Conservation (phyloP, 2,329 filamentous ascomycete species). For the Penicillium digitatum region DNA sequence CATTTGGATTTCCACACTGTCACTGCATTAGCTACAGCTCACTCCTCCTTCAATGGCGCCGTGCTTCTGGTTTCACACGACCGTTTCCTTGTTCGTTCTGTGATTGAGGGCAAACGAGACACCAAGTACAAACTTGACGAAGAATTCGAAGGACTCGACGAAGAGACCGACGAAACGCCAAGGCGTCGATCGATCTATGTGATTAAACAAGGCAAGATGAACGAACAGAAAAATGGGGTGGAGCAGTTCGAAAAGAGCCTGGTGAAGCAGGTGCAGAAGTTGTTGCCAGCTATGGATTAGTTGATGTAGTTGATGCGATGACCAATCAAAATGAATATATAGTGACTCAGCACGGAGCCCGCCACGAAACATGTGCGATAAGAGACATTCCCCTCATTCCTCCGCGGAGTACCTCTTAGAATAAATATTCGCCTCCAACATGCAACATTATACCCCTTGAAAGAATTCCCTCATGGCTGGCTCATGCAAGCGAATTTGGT, state of each 20-base stretch:
- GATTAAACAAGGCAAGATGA: constrained; percentile 56
- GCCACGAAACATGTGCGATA: constrained; percentile 6
- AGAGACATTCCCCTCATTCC: constrained; percentile 10
- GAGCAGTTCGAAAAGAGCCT: constrained; percentile 62
- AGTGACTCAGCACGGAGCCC: constrained; percentile 11
- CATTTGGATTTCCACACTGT: constrained; percentile 83
- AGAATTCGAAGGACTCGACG: constrained; percentile 47
- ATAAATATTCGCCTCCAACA: constrained; percentile 2
- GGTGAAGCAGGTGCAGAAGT: constrained; percentile 55
- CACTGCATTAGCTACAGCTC: constrained; percentile 62
- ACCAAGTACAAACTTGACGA: constrained; percentile 39
- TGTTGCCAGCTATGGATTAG: constrained; percentile 25
- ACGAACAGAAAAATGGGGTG: constrained; percentile 57
- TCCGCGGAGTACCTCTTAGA: not conserved
- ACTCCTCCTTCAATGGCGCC: constrained; percentile 68
- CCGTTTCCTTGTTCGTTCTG: constrained; percentile 72
- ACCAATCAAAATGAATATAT: not conserved
- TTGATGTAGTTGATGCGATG: not conserved
- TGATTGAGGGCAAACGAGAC: constrained; percentile 59
- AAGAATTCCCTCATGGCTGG: not conserved
- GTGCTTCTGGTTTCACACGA: constrained; percentile 77
- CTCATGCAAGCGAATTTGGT: constrained; percentile 11
- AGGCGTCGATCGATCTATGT: constrained; percentile 58
- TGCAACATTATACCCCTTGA: constrained; percentile 6
- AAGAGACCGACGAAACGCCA: constrained; percentile 42